phyloP scores from a whole-genome alignment of 139 green algal genomes.

The Picochlorum sp. region DNA sequence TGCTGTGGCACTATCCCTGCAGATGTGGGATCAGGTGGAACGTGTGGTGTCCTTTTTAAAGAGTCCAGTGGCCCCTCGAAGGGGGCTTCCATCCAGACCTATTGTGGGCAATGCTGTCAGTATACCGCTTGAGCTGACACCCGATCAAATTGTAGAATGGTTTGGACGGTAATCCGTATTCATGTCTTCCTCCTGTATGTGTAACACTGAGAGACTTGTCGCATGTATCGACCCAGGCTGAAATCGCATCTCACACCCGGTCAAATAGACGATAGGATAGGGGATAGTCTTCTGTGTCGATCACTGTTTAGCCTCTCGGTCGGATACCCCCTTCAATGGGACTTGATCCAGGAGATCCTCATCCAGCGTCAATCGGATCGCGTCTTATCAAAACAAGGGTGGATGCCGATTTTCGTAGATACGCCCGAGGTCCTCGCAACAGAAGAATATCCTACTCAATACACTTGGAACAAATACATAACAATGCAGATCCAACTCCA shows the following conservation, averaged over 20 bases:
- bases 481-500: slow-evolving; percentile 5
- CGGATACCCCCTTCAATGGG: no score
- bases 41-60: slow-evolving; percentile 23
- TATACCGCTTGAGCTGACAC: slow-evolving; percentile 31
- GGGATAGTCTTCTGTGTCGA: no score
- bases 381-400: no score
- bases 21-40: slow-evolving; percentile 23
- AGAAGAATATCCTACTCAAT: background rate
- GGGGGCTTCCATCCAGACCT: slow-evolving; percentile 30
- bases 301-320: no score
- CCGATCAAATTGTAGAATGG: slow-evolving; percentile 13
- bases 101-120: slow-evolving; percentile 33
- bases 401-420: no score
- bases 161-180: slow-evolving; percentile 14
- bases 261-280: no score
- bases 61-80: slow-evolving; percentile 12
- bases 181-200: background rate
- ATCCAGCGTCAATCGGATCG: no score
- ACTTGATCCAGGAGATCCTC: no score
- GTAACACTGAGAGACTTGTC: background rate
- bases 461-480: background rate
- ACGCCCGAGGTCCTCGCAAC: no score
- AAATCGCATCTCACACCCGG: no score
- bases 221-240: no score
- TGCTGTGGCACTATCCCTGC: slow-evolving; percentile 25